A percentile compares a stretch with the other conserved stretches of the same genome.
phyloP scores from a whole-genome alignment of 129 eudicot species.

The Flaveria sonorensis region DNA sequence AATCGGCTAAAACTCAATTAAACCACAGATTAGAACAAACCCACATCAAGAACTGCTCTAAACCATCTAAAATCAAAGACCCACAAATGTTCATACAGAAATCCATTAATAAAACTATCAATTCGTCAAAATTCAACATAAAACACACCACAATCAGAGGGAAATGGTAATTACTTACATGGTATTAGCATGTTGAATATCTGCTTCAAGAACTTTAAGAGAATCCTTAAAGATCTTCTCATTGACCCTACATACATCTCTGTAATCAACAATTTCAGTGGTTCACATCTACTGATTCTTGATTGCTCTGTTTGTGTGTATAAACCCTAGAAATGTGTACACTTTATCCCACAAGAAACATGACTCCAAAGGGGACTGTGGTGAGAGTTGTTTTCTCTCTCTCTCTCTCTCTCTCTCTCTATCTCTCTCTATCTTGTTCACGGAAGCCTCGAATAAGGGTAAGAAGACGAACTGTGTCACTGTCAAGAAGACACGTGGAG shows the following conservation, averaged over 20 bases:
- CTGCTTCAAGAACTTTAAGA: conserved; percentile 77
- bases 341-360: conserved; percentile 6
- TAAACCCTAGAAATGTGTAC: conserved; percentile 14
- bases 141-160: not conserved
- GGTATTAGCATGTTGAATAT: conserved; percentile 84
- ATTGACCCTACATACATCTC: conserved; percentile 46
- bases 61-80: not conserved
- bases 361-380: not conserved
- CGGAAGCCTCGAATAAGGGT: conserved; percentile 21
- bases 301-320: conserved; percentile 6
- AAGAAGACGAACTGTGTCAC: conserved; percentile 38
- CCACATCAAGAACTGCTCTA: conserved; percentile 16
- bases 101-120: not conserved
- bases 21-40: conserved; percentile 7
- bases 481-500: conserved; percentile 45
- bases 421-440: conserved; percentile 27
- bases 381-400: not conserved
- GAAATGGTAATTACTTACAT: conserved; percentile 33
- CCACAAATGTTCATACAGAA: conserved; percentile 12
- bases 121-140: not conserved
- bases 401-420: conserved; percentile 14
- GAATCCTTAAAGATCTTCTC: conserved; percentile 73
- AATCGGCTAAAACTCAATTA: not conserved
- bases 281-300: conserved; percentile 23
- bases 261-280: not conserved